Evolutionary conservation across 1,139 yeast species (phyloP), one percentile per base, ranked within the genome.

Genomic region (Komagataea norvegica): DNA sequence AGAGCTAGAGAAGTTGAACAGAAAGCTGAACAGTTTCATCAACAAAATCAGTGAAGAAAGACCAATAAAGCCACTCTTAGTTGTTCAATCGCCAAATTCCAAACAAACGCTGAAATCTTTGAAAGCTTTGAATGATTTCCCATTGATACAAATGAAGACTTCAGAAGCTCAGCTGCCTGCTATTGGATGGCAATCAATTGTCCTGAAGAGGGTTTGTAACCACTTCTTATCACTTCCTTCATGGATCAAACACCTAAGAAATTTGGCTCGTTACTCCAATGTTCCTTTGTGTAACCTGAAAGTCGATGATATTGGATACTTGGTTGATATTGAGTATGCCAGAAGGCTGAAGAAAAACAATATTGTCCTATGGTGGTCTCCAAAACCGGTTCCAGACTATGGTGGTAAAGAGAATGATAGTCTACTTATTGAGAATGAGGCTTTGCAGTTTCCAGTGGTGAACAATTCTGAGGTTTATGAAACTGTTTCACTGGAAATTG

Each of bases 311-410:
- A 70, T 81, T 57, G 81, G 86, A 0, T 85, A 77, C 51, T 64
- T 88, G 51, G 83, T 91, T 46, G 99, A 91, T 62, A 72, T 91
- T 29, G 79, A 79, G 42, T 91, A 86, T 60, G 95, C 97, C 0
- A 70, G 98, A 54, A 72, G 80, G 40, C 69, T 91, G 39, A 67
- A 69, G 23, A 70, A 74, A 27, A 74, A 76, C 36, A 77, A 79
- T 46, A 74, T 86, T 36, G 82, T 89, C 3, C 62, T 91, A 33
- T 93, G 98, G 98, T 89, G 98, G 97, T 85, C 95, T 1, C 74
- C 79, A 3, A 71, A 70, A 25, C 86, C 94, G 2, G 62, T 73
- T 31, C 94, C 96, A 0, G 96, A 87, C 55, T 82, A 77, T 55
- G 96, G 96, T 27, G 96, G 96, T 0, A 60, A 69, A 37, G 93